These are phyloP conservation scores for Cryphonectria radicalis DNA, from an alignment of 2,329 filamentous ascomycete species.

Conservation along the genomic window DNA sequence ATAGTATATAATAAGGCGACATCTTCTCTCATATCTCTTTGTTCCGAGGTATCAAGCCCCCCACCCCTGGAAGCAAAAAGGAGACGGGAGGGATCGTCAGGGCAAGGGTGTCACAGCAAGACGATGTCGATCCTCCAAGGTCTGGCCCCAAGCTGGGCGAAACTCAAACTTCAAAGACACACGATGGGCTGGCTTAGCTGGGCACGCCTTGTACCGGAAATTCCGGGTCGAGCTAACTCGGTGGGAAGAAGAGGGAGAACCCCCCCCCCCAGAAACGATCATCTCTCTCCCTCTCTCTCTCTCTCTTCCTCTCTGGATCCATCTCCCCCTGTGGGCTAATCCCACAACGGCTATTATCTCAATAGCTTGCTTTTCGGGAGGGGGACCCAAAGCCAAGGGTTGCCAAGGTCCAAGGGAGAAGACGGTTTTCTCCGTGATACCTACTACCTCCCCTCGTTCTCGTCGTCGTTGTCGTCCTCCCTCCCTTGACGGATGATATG, in stretches of 20 bases:
- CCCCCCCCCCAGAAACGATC: no score
- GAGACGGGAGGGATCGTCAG: not conserved
- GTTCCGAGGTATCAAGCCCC: not conserved
- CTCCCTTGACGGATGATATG: no score
- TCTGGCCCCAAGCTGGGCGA: not conserved
- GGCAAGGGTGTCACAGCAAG: not conserved
- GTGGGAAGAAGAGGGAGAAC: no score
- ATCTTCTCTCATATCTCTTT: not conserved
- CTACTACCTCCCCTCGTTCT: not conserved
- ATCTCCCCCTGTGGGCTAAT: not conserved
- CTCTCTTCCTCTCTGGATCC: no score
- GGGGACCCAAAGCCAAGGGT: not conserved
- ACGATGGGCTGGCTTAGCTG: not conserved
- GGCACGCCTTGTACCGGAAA: no score
- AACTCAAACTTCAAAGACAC: not conserved
- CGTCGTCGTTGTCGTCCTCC: no score
- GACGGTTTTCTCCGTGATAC: not conserved
- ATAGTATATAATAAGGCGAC: not conserved
- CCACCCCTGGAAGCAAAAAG: not conserved
- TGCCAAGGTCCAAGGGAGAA: not conserved
- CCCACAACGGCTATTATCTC: not conserved
- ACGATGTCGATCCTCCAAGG: not conserved
- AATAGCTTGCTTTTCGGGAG: not conserved
- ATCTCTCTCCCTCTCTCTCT: no score
- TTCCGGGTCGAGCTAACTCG: no score